These are phyloP conservation scores for Cornus florida DNA, from an alignment of 148 eudicot species.

Conservation along the genomic window DNA sequence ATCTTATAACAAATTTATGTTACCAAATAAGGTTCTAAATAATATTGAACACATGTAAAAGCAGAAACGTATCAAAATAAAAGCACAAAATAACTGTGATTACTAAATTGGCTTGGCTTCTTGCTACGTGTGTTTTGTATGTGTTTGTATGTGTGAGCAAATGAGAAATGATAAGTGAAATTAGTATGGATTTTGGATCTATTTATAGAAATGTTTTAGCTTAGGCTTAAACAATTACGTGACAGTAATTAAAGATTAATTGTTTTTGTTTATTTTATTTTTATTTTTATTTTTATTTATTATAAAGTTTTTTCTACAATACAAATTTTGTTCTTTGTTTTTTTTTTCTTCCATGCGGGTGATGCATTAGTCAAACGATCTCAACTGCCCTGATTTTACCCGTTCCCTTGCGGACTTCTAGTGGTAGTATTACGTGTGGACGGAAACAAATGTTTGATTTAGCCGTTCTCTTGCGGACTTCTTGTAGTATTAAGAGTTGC, in stretches of 20 bases:
- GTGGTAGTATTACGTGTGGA: neutral
- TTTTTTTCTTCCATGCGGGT: neutral
- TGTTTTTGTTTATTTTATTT: neutral
- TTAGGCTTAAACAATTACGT: neutral
- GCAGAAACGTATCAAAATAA: too few relatives aligned
- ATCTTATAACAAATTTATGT: too few relatives aligned
- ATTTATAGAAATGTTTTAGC: neutral
- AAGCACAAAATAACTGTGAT: too few relatives aligned
- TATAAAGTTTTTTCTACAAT: neutral
- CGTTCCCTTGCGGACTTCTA: neutral
- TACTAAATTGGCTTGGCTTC: neutral
- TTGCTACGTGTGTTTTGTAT: neutral
- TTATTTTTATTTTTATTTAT: too few relatives aligned
- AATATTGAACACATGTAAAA: too few relatives aligned
- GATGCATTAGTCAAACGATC: slow-evolving; percentile 1
- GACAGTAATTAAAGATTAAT: neutral
- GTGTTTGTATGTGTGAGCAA: neutral
- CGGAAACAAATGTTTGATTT: too few relatives aligned
- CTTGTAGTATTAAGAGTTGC: neutral
- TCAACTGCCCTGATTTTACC: neutral
- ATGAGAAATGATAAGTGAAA: neutral
- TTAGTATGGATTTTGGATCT: neutral
- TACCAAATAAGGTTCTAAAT: too few relatives aligned
- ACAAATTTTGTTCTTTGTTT: neutral
- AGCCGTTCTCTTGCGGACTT: too few relatives aligned